Conservation (phyloP, 2,329 filamentous ascomycete species). For the Sporothrix sp. region DNA sequence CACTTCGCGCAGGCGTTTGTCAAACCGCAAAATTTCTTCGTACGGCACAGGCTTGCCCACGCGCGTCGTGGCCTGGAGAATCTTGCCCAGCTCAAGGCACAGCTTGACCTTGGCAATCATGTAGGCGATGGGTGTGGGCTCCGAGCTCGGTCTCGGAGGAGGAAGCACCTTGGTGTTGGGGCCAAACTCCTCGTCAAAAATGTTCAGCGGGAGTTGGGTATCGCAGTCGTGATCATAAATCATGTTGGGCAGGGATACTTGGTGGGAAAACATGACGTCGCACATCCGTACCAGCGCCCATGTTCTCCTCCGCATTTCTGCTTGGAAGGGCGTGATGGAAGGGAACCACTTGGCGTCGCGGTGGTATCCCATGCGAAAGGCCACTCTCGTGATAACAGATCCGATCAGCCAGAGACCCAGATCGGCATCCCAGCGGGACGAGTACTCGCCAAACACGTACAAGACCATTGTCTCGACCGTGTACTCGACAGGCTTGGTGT, state of each 20-base stretch:
- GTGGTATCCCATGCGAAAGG: slow-evolving; percentile 66
- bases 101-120: slow-evolving; percentile 66
- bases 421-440: slow-evolving; percentile 63
- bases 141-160: slow-evolving; percentile 53
- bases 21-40: slow-evolving; percentile 54
- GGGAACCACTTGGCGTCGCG: slow-evolving; percentile 67
- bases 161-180: slow-evolving; percentile 59
- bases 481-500: slow-evolving; percentile 63
- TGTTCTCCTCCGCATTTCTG: slow-evolving; percentile 60
- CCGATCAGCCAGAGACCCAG: slow-evolving; percentile 52
- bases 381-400: slow-evolving; percentile 46
- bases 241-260: slow-evolving; percentile 57
- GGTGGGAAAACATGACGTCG: slow-evolving; percentile 70
- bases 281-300: slow-evolving; percentile 65
- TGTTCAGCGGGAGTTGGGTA: slow-evolving; percentile 63
- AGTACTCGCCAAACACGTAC: slow-evolving; percentile 67
- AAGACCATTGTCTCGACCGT: slow-evolving; percentile 71
- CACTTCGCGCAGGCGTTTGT: slow-evolving; percentile 51
- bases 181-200: slow-evolving; percentile 72
- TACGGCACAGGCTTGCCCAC: slow-evolving; percentile 48
- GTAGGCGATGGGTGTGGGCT: slow-evolving; percentile 68
- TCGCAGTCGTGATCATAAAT: slow-evolving; percentile 67
- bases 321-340: slow-evolving; percentile 62
- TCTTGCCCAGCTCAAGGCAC: slow-evolving; percentile 58
- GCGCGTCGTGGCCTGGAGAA: slow-evolving; percentile 54